These are phyloP conservation scores for Cajanus cajan DNA, from an alignment of 306 rosid genomes.

Conservation along the genomic window DNA sequence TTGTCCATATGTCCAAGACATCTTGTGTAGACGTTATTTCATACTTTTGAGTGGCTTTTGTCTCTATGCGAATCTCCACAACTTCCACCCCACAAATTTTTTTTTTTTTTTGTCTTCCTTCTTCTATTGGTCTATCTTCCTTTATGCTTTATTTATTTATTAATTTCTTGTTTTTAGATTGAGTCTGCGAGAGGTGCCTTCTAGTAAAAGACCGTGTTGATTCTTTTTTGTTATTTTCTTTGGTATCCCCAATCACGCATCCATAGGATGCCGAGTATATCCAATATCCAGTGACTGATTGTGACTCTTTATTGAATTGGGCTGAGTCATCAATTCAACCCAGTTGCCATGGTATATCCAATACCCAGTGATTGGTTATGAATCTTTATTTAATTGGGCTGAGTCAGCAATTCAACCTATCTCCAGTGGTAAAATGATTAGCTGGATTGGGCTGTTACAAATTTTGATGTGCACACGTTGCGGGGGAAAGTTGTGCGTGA, in stretches of 20 bases:
- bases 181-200: background rate
- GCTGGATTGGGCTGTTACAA: background rate
- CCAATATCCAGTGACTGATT: background rate
- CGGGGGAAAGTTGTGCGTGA: background rate
- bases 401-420: background rate
- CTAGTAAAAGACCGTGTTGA: background rate
- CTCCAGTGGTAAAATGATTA: background rate
- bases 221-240: background rate
- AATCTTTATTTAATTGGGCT: background rate
- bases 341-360: background rate
- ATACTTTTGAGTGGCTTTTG: constrained; percentile 9
- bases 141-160: background rate
- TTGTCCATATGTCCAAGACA: background rate
- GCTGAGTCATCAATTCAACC: constrained; percentile 1
- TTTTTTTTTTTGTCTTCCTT: constrained; percentile 13
- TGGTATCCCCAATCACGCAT: background rate
- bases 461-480: too few relatives aligned
- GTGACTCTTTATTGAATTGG: background rate
- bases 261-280: background rate
- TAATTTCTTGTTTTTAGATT: background rate
- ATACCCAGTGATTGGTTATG: background rate
- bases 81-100: background rate
- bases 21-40: background rate
- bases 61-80: background rate
- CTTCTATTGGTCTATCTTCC: background rate